Evolutionary conservation across 331 rosid genomes (phyloP).

Genomic region (Saraca asoca): DNA sequence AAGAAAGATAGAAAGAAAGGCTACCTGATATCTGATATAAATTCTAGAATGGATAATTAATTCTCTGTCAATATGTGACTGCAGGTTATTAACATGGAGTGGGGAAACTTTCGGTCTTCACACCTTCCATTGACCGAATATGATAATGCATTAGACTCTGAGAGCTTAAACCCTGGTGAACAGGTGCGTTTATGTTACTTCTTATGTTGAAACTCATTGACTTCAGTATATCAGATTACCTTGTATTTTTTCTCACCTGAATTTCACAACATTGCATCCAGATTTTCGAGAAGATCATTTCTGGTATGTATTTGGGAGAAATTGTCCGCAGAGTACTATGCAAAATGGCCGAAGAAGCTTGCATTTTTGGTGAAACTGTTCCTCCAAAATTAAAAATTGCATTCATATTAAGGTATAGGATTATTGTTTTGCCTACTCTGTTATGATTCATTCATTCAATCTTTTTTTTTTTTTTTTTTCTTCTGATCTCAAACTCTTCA

Average conservation of each 20-base stretch:
- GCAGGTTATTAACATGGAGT: slow-evolving; percentile 92
- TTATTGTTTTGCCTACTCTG: neutral
- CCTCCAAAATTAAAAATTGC: slow-evolving; percentile 68
- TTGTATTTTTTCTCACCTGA: neutral
- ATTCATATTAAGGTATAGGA: slow-evolving; percentile 61
- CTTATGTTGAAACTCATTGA: too few species aligned
- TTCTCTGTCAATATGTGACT: slow-evolving; percentile 17
- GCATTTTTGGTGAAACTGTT: slow-evolving; percentile 68
- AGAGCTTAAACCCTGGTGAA: slow-evolving; percentile 88
- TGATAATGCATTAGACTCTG: slow-evolving; percentile 63
- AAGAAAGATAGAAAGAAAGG: neutral
- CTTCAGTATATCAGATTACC: neutral
- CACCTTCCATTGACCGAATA: slow-evolving; percentile 76
- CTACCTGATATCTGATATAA: slow-evolving; percentile 23
- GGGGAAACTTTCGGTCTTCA: slow-evolving; percentile 79
- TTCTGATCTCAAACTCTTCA: too few species aligned
- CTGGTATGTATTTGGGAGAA: slow-evolving; percentile 94
- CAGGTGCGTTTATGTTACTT: slow-evolving; percentile 50
- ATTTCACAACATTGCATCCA: slow-evolving; percentile 36
- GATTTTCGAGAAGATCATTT: slow-evolving; percentile 81
- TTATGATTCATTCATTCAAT: too few species aligned
- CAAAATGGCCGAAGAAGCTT: slow-evolving; percentile 85
- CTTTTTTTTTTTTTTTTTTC: too few species aligned
- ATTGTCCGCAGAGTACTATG: slow-evolving; percentile 71
- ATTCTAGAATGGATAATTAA: slow-evolving; percentile 8